Base-by-base conservation (phyloP, 352 stramenopile species). In the Phytophthora palmivora region DNA sequence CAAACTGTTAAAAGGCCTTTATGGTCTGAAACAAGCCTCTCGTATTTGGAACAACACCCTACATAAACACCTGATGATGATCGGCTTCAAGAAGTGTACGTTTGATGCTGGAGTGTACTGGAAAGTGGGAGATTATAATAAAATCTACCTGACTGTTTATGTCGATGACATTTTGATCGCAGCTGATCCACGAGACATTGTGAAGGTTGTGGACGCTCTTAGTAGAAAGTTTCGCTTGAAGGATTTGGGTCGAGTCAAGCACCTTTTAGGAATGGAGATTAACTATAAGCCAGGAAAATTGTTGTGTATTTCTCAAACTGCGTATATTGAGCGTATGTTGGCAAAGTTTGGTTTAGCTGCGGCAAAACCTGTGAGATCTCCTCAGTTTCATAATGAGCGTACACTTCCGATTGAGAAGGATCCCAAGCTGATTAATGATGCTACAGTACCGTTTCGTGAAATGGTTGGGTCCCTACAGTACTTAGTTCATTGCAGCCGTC, bases 371-470 rank as follows among this genome's bases (percentile, higher is more conserved):
- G 52, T 46, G n/a, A 14, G 14, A 6, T 52, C 42, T 11, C 52
- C 18, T 8, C 42, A 53, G 26, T 48, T 54, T 10, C 54, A 54
- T 6, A 51, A 54, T 28, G 54, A 62, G 37, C 18, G 19, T 4
- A 61, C 32, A 1, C 15, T 52, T 2, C 41, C 14, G 28, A 33
- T 52, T 1, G 34, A 61, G 11, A 52, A 5, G 9, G 18, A 61
- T n/a, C 3, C n/a, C 6, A 42, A 14, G 2, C 5, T 41, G 41
- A 60, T 60, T 11, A 46, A 60, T 18, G 52, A 52, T 42, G 30
- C 19, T 2, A 14, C 18, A 0, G 30, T 53, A 24, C 21, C 21
- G 21, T 53, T 39, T 38, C 52, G 15, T 3, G 52, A 61, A 30
- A 43, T 52, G n/a, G 41, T 56, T 18, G 32, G 43, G 0, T 53